Evolutionary conservation across 2,329 filamentous ascomycete species (phyloP).

Genomic region (Apiospora koreana): DNA sequence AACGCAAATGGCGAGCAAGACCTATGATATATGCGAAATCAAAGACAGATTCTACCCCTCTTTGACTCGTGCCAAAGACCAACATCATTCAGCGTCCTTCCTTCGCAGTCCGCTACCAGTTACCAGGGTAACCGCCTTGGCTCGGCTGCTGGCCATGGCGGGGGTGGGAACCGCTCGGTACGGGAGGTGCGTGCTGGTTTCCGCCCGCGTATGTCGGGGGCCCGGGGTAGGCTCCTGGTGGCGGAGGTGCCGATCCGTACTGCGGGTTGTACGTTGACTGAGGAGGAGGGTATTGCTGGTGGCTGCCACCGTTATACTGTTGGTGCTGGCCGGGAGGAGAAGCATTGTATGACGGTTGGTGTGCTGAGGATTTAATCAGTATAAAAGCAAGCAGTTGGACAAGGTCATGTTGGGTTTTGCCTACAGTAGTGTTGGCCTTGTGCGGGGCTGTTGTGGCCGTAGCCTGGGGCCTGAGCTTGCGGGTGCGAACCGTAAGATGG

Average conservation of each 20-base stretch:
- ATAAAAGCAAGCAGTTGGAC: not conserved
- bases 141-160: constrained; percentile 28
- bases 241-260: constrained; percentile 28
- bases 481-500: constrained; percentile 17
- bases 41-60: constrained; percentile 9
- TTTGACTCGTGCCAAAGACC: not conserved
- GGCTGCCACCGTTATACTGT: constrained; percentile 16
- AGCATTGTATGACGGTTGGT: constrained; percentile 24
- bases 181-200: constrained; percentile 23
- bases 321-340: not conserved
- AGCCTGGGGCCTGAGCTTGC: constrained; percentile 25
- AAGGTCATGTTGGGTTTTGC: constrained; percentile 9
- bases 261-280: constrained; percentile 27
- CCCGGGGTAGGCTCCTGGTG: constrained; percentile 27
- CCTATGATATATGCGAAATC: constrained; percentile 8
- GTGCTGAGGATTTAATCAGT: constrained; percentile 19
- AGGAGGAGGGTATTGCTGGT: constrained; percentile 33
- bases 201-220: constrained; percentile 29
- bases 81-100: not conserved
- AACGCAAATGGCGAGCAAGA: constrained; percentile 6
- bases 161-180: constrained; percentile 27
- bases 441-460: constrained; percentile 32
- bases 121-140: constrained; percentile 35
- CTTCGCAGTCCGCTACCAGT: constrained; percentile 25
- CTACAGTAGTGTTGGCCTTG: constrained; percentile 32